A percentile compares a stretch with the other conserved stretches of the same genome.
phyloP scores from a whole-genome alignment of 441 rosid genomes.

The Arabidopsis lyrata region DNA sequence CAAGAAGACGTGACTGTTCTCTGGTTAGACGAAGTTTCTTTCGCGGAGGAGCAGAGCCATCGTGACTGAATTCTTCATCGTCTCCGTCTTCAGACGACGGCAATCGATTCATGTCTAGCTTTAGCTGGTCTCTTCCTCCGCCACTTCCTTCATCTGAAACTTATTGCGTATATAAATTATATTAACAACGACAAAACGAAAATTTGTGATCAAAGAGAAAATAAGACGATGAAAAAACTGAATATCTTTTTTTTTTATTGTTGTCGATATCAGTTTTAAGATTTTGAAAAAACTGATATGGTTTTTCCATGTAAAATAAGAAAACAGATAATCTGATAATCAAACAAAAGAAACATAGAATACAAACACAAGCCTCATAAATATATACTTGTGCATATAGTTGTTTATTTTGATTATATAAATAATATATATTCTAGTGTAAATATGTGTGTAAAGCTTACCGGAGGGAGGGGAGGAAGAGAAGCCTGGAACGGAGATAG shows the following conservation, averaged over 20 bases:
- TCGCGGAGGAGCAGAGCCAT: slow-evolving; percentile 60
- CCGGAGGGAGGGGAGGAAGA: slow-evolving; percentile 70
- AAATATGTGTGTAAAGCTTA: slow-evolving; percentile 24
- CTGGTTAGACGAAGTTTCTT: slow-evolving; percentile 89
- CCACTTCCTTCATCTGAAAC: slow-evolving; percentile 51
- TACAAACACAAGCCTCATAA: not conserved
- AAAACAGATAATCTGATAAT: slow-evolving; percentile 7
- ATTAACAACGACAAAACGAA: not conserved
- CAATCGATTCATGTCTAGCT: slow-evolving; percentile 46
- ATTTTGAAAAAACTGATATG: not conserved
- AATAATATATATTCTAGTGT: not conserved
- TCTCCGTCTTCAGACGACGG: slow-evolving; percentile 45
- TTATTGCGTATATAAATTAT: slow-evolving; percentile 7
- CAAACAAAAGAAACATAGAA: slow-evolving; percentile 25
- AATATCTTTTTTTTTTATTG: not conserved
- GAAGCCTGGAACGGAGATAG: slow-evolving; percentile 87
- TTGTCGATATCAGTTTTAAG: not conserved
- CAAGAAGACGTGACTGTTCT: slow-evolving; percentile 92
- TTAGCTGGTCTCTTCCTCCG: slow-evolving; percentile 56
- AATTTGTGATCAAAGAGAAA: slow-evolving; percentile 1
- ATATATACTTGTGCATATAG: not conserved
- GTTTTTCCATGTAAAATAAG: slow-evolving; percentile 4
- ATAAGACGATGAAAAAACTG: not conserved
- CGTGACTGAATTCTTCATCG: slow-evolving; percentile 44
- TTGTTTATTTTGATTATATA: not conserved